Evolutionary conservation across 164 flowering plant genomes (phyloP).

Genomic region (Nelumbo lutea): DNA sequence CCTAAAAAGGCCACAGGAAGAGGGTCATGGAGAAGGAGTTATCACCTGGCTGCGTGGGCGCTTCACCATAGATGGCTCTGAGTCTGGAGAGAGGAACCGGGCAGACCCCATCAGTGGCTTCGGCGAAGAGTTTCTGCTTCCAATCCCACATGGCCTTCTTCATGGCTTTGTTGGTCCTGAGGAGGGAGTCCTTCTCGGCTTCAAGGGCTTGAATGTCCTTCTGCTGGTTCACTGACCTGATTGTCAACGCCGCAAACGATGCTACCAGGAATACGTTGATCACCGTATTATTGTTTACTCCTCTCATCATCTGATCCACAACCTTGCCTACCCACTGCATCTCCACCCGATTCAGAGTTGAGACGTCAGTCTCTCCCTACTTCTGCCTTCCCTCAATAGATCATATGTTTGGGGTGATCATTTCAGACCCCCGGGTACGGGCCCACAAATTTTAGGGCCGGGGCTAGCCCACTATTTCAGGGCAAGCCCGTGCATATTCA

Average conservation of each 20-base stretch:
- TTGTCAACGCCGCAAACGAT: slow-evolving; percentile 32
- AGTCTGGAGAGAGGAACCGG: slow-evolving; percentile 45
- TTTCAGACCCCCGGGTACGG: too few relatives aligned
- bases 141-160: slow-evolving; percentile 68
- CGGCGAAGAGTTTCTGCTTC: slow-evolving; percentile 73
- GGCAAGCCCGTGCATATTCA: too few relatives aligned
- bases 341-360: background rate
- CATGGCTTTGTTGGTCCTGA: slow-evolving; percentile 51
- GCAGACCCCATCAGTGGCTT: slow-evolving; percentile 33
- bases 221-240: slow-evolving; percentile 56
- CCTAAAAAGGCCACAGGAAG: background rate
- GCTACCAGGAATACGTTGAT: slow-evolving; percentile 37
- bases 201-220: slow-evolving; percentile 47
- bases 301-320: slow-evolving; percentile 14
- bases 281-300: slow-evolving; percentile 38
- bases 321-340: slow-evolving; percentile 42
- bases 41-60: slow-evolving; percentile 27
- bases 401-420: too few relatives aligned
- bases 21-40: background rate
- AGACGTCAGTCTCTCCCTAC: background rate
- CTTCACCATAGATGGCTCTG: slow-evolving; percentile 59
- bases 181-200: slow-evolving; percentile 47
- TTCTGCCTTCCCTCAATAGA: too few relatives aligned
- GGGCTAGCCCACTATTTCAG: too few relatives aligned
- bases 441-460: too few relatives aligned